Conservation (phyloP, 768 basidiomycete genomes). For the Dictyophora rubrovolvata region DNA sequence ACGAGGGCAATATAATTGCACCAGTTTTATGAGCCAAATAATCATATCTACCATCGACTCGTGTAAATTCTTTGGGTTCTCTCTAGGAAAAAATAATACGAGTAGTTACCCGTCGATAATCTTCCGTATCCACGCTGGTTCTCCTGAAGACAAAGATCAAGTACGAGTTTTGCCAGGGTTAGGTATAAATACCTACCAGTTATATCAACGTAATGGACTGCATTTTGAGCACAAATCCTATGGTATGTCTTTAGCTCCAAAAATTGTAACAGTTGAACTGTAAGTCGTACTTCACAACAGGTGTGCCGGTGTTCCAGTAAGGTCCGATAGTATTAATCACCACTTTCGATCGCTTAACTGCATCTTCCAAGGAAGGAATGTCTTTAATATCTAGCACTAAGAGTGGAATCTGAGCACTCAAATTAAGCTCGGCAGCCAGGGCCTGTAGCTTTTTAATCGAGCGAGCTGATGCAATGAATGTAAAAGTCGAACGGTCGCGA, state of each 20-base stretch:
- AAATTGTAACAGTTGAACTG: background rate
- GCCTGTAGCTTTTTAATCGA: slow-evolving; percentile 50
- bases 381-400: slow-evolving; percentile 54
- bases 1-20: slow-evolving; percentile 69
- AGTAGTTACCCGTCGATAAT: slow-evolving; percentile 43
- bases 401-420: slow-evolving; percentile 32
- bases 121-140: slow-evolving; percentile 52
- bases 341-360: slow-evolving; percentile 48
- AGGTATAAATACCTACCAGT: slow-evolving; percentile 26
- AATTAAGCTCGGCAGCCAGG: slow-evolving; percentile 36
- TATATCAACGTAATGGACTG: slow-evolving; percentile 80
- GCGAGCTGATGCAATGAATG: slow-evolving; percentile 60
- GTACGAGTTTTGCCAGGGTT: background rate
- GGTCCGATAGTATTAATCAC: slow-evolving; percentile 75
- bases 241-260: background rate
- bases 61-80: background rate
- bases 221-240: slow-evolving; percentile 63
- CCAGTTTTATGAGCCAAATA: slow-evolving; percentile 58
- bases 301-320: slow-evolving; percentile 61
- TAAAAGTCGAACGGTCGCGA: slow-evolving; percentile 48
- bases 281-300: slow-evolving; percentile 45
- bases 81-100: slow-evolving; percentile 12
- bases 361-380: slow-evolving; percentile 39
- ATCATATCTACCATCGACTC: slow-evolving; percentile 42
- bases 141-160: slow-evolving; percentile 25